Conservation (phyloP, 1,284 basidiomycete genomes). For the Heimioporus retisporus region DNA sequence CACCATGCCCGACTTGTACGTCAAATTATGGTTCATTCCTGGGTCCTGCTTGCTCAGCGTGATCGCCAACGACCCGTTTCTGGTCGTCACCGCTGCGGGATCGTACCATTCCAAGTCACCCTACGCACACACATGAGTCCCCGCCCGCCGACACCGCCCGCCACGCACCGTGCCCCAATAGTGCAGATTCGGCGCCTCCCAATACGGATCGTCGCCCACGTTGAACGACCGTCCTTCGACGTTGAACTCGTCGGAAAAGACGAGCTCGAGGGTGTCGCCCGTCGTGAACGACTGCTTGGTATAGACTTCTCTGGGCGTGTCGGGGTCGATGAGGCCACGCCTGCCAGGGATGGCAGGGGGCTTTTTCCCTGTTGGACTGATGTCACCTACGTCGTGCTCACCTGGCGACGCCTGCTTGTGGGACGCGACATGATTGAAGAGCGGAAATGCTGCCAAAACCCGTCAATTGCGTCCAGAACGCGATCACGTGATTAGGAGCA, state of each 20-base stretch:
- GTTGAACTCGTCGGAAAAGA: constrained; percentile 80
- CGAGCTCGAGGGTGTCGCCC: constrained; percentile 60
- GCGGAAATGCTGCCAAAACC: constrained; percentile 33
- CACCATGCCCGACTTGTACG: constrained; percentile 59
- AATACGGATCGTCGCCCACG: constrained; percentile 66
- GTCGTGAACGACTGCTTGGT: constrained; percentile 69
- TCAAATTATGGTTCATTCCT: constrained; percentile 60
- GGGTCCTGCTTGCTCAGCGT: constrained; percentile 54
- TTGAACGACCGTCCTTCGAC: constrained; percentile 67
- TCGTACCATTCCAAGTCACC: constrained; percentile 70
- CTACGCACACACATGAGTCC: constrained; percentile 27
- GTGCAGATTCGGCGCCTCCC: constrained; percentile 78
- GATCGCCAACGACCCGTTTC: constrained; percentile 71
- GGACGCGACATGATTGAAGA: constrained; percentile 52
- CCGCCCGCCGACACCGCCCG: neutral
- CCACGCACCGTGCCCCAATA: constrained; percentile 67
- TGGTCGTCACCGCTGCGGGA: constrained; percentile 72
- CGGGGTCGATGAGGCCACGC: constrained; percentile 79
- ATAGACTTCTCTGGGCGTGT: constrained; percentile 75
- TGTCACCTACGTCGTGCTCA: constrained; percentile 63
- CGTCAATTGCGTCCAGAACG: neutral
- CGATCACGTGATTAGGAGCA: neutral
- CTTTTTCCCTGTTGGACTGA: constrained; percentile 61
- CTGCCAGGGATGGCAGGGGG: constrained; percentile 72
- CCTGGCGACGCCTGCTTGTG: constrained; percentile 50